Percentiles rank a stretch among this genome's conserved stretches.
Evolutionary conservation across 148 eudicot species (phyloP).

Genomic region (Amaranthus palmeri): DNA sequence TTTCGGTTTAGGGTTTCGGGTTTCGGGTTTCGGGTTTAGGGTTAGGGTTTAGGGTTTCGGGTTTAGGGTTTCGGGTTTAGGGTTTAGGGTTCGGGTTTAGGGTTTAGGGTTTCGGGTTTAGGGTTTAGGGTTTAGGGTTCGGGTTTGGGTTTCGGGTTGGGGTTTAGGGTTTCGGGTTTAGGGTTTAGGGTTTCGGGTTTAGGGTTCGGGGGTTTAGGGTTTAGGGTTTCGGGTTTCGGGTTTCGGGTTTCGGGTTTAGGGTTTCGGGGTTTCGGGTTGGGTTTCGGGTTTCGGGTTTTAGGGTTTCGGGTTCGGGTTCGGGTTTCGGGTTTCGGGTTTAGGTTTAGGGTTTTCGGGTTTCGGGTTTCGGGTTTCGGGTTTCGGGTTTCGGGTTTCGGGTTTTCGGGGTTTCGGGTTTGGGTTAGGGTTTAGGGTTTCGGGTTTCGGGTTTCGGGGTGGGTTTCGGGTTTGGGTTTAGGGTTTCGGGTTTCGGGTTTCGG

Average conservation of each 20-base stretch:
- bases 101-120: conserved; percentile 26
- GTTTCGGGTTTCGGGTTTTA: no score
- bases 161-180: conserved; percentile 14
- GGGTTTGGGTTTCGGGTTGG: background rate
- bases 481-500: conserved; percentile 21
- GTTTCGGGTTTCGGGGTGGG: no score
- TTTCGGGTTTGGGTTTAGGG: conserved; percentile 21
- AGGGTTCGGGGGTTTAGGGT: conserved; percentile 15
- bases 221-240: conserved; percentile 19
- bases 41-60: conserved; percentile 29
- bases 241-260: conserved; percentile 17
- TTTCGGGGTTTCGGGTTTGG: no score
- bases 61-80: conserved; percentile 24
- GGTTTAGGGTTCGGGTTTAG: conserved; percentile 28
- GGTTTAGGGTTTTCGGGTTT: no score
- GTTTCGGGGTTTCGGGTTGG: no score
- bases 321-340: no score
- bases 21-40: conserved; percentile 30
- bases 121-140: conserved; percentile 14
- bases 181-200: conserved; percentile 21
- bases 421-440: no score
- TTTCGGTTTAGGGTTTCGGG: conserved; percentile 26
- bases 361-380: no score
- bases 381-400: no score
- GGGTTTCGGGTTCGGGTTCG: no score